phyloP scores from a whole-genome alignment of 2,329 filamentous ascomycete species.

The Alternaria brassicae region DNA sequence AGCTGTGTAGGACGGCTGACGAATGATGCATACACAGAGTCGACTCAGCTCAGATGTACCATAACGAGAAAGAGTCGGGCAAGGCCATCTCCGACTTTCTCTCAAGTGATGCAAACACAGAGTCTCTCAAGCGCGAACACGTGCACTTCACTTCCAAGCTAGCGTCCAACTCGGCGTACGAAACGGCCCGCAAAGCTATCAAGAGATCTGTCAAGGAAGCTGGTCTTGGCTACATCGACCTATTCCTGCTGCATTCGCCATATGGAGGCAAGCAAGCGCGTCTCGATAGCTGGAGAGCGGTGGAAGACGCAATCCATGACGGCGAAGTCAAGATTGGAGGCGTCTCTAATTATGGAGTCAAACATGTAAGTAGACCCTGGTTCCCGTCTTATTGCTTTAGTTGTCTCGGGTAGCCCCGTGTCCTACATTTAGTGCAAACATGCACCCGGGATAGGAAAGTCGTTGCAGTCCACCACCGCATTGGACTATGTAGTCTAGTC shows the following conservation, averaged over 20 bases:
- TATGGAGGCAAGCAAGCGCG: conserved; percentile 74
- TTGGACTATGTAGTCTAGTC: conserved; percentile 6
- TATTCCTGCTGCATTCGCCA: conserved; percentile 81
- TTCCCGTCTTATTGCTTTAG: conserved; percentile 6
- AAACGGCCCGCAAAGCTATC: conserved; percentile 71
- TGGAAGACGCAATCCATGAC: conserved; percentile 76
- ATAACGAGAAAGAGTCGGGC: conserved; percentile 76
- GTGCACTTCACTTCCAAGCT: conserved; percentile 85
- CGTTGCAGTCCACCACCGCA: background rate
- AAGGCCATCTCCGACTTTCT: conserved; percentile 68
- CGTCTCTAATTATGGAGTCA: conserved; percentile 79
- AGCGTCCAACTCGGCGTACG: conserved; percentile 70
- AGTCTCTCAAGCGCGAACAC: conserved; percentile 68
- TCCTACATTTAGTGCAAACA: conserved; percentile 7
- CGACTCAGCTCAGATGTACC: conserved; percentile 70
- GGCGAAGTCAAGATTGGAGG: conserved; percentile 76
- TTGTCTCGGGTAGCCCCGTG: conserved; percentile 12
- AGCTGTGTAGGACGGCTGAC: conserved; percentile 32
- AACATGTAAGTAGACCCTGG: conserved; percentile 64
- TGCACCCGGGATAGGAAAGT: conserved; percentile 5
- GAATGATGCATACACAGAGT: conserved; percentile 47
- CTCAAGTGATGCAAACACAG: conserved; percentile 54
- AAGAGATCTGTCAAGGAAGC: conserved; percentile 68
- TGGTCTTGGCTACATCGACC: conserved; percentile 76
- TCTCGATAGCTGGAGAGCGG: conserved; percentile 75